These are phyloP conservation scores for Lipomyces starkeyi DNA, from an alignment of 805 yeast genomes.

Conservation along the genomic window DNA sequence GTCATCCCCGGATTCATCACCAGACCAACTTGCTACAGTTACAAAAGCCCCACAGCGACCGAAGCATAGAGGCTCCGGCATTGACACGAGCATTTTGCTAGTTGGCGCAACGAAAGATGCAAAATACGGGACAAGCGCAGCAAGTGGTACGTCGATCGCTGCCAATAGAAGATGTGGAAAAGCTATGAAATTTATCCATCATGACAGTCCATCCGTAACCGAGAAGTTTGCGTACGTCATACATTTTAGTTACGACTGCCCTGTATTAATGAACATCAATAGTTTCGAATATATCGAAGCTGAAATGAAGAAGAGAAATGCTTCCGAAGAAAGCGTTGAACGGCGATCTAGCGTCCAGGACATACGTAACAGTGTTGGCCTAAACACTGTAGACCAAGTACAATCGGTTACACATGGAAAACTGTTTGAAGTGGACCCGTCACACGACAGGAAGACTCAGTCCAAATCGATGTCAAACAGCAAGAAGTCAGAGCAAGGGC, in stretches of 20 bases:
- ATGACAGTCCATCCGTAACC: neutral
- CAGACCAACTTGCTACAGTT: neutral
- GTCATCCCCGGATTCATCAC: neutral
- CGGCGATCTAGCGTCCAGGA: neutral
- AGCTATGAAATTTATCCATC: neutral
- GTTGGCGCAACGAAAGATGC: neutral
- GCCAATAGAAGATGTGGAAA: neutral
- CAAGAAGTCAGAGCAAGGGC: neutral
- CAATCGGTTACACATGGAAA: constrained; percentile 14
- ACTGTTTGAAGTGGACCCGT: constrained; percentile 13
- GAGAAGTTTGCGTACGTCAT: neutral
- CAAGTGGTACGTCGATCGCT: neutral
- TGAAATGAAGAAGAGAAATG: constrained; percentile 9
- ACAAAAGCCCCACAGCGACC: neutral
- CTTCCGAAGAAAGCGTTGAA: neutral
- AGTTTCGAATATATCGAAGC: constrained; percentile 6
- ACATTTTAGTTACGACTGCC: neutral
- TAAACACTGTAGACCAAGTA: neutral
- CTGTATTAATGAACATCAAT: neutral
- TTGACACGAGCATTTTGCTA: neutral
- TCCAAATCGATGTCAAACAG: neutral
- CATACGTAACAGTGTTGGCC: too few species aligned
- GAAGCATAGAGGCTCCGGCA: constrained; percentile 1
- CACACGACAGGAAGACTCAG: neutral
- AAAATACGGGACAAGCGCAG: neutral